Evolutionary conservation across 2,329 filamentous ascomycete species (phyloP).

Genomic region (Amesomyces nigricolor): DNA sequence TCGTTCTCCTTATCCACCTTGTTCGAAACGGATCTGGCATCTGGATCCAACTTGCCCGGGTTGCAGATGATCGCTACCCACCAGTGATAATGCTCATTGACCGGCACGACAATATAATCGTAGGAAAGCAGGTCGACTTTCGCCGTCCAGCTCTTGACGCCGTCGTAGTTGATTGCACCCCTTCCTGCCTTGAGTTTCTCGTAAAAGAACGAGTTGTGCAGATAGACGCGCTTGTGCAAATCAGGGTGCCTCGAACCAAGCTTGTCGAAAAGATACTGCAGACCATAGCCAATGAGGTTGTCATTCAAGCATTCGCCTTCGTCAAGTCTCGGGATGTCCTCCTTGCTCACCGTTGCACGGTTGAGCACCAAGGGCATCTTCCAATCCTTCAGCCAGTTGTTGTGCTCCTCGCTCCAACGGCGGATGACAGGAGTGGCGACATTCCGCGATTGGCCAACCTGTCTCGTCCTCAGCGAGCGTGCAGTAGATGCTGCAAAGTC

Average conservation of each 20-base stretch:
- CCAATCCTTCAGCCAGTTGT: conserved; percentile 49
- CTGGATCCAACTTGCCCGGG: conserved; percentile 54
- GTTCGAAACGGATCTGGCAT: background rate
- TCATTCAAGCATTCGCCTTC: conserved; percentile 88
- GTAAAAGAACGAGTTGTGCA: conserved; percentile 93
- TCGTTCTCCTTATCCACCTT: background rate
- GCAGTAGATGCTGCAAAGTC: background rate
- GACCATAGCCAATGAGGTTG: conserved; percentile 83
- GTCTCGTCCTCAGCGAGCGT: conserved; percentile 12
- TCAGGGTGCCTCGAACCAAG: conserved; percentile 51
- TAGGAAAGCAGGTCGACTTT: conserved; percentile 78
- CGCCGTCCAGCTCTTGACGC: conserved; percentile 81
- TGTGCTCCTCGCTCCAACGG: conserved; percentile 48
- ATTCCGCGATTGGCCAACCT: background rate
- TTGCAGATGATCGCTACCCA: conserved; percentile 96
- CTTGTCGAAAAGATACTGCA: conserved; percentile 64
- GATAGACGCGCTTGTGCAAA: conserved; percentile 63
- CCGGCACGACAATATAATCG: conserved; percentile 86
- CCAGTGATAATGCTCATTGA: conserved; percentile 87
- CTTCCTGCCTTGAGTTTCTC: conserved; percentile 62
- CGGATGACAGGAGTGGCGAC: conserved; percentile 7
- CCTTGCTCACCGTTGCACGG: conserved; percentile 60
- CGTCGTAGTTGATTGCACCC: conserved; percentile 71
- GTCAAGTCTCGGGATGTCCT: conserved; percentile 72
- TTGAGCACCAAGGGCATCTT: conserved; percentile 57